Conservation (phyloP, 2,329 filamentous ascomycete species). For the Coniochaeta sp. region DNA sequence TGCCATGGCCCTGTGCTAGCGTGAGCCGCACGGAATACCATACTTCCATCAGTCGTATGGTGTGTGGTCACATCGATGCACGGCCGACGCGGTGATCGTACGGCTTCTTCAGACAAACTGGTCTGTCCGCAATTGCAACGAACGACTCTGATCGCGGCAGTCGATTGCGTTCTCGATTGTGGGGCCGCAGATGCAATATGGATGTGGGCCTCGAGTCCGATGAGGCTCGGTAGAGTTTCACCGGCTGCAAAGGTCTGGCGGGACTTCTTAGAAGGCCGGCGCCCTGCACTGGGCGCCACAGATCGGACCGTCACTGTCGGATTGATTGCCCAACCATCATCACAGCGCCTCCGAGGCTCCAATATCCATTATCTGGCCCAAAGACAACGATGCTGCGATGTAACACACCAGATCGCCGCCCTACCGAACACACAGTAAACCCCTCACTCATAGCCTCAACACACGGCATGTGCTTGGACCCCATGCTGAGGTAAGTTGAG, state of each 20-base stretch:
- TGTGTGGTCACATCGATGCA: not conserved
- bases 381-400: not conserved
- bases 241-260: not conserved
- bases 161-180: not conserved
- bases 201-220: not conserved
- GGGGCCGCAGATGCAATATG: not conserved
- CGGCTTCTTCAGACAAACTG: not conserved
- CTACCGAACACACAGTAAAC: not conserved
- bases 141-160: not conserved
- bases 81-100: not conserved
- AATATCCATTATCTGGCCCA: not conserved
- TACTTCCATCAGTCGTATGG: not conserved
- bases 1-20: not conserved
- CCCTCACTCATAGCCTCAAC: not conserved
- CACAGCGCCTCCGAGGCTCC: not conserved
- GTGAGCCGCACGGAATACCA: not conserved
- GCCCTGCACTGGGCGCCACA: not conserved
- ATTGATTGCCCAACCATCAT: not conserved
- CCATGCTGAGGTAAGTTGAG: not conserved
- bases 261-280: not conserved
- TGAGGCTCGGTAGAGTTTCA: slow-evolving; percentile 2
- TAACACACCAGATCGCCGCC: not conserved
- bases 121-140: not conserved
- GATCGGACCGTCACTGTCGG: not conserved
- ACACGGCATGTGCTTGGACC: not conserved